These are phyloP conservation scores for Lactarius sanguifluus DNA, from an alignment of 768 basidiomycete species.

Conservation along the genomic window DNA sequence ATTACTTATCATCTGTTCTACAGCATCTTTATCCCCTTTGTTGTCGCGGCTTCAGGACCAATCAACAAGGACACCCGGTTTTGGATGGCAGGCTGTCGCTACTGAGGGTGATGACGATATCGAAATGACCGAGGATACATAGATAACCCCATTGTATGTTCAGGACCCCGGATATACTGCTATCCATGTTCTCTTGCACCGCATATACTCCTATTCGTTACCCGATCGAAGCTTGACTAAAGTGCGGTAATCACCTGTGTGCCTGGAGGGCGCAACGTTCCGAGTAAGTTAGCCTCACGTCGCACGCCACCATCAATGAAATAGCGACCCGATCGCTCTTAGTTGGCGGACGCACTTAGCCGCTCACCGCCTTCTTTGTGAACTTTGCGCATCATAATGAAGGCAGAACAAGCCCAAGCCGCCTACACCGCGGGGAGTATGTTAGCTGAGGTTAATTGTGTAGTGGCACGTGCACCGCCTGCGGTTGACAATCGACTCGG, in stretches of 20 bases:
- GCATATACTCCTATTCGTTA: not conserved
- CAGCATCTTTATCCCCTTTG: constrained; percentile 46
- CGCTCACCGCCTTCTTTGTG: not conserved
- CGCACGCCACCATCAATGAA: not conserved
- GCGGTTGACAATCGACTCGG: not conserved
- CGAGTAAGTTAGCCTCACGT: not conserved
- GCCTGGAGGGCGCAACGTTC: constrained; percentile 1
- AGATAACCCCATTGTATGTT: constrained; percentile 5
- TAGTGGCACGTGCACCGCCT: not conserved
- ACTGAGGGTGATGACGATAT: constrained; percentile 66
- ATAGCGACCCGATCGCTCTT: not conserved
- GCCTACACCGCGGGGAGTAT: not conserved
- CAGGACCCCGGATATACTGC: not conserved
- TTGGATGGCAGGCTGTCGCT: constrained; percentile 78
- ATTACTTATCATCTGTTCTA: constrained; percentile 18
- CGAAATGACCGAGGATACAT: constrained; percentile 56
- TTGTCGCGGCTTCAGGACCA: constrained; percentile 52
- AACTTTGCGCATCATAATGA: not conserved
- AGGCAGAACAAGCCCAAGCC: not conserved
- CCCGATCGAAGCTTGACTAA: not conserved
- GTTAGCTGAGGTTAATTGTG: not conserved
- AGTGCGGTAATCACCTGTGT: not conserved
- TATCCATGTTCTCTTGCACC: not conserved
- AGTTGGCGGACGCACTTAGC: not conserved
- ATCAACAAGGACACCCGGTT: constrained; percentile 44